These are phyloP conservation scores for Allantophomopsis lycopodina DNA, from an alignment of 2,329 filamentous ascomycete genomes.

Conservation along the genomic window DNA sequence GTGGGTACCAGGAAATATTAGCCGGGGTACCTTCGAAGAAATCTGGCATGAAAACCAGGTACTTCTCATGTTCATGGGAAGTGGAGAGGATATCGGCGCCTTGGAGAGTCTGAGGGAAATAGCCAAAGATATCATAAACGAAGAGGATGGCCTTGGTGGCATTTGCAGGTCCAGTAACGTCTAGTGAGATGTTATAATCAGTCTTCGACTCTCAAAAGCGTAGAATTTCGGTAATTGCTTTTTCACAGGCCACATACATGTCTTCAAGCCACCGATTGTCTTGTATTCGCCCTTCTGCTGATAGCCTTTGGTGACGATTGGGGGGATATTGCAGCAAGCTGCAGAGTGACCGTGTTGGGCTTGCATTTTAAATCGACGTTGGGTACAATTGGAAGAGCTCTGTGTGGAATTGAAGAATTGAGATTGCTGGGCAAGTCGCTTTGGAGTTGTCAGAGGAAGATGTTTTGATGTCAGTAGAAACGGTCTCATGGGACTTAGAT, in stretches of 20 bases:
- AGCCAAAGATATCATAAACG: conserved; percentile 53
- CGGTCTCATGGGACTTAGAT: too few relatives aligned
- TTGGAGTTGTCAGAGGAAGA: too few relatives aligned
- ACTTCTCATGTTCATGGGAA: conserved; percentile 42
- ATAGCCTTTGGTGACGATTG: conserved; percentile 41
- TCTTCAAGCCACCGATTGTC: conserved; percentile 39
- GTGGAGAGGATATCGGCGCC: conserved; percentile 53
- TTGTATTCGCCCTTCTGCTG: conserved; percentile 40
- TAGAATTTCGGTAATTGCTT: background rate
- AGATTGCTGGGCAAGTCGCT: too few relatives aligned
- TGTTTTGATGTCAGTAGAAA: too few relatives aligned
- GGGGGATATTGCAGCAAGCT: conserved; percentile 44
- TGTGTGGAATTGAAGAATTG: too few relatives aligned
- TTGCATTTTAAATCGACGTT: background rate
- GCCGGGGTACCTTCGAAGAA: conserved; percentile 57
- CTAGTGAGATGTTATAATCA: conserved; percentile 6
- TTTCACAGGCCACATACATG: conserved; percentile 22
- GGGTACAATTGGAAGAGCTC: too few relatives aligned
- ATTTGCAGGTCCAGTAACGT: conserved; percentile 31
- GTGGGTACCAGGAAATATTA: conserved; percentile 43
- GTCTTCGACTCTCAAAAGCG: background rate
- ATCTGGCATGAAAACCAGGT: conserved; percentile 84
- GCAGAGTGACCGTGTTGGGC: conserved; percentile 31
- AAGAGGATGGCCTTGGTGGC: conserved; percentile 44
- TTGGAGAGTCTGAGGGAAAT: conserved; percentile 57